Base-by-base conservation (phyloP, 129 eudicot species). In the Flaveria bidentis region DNA sequence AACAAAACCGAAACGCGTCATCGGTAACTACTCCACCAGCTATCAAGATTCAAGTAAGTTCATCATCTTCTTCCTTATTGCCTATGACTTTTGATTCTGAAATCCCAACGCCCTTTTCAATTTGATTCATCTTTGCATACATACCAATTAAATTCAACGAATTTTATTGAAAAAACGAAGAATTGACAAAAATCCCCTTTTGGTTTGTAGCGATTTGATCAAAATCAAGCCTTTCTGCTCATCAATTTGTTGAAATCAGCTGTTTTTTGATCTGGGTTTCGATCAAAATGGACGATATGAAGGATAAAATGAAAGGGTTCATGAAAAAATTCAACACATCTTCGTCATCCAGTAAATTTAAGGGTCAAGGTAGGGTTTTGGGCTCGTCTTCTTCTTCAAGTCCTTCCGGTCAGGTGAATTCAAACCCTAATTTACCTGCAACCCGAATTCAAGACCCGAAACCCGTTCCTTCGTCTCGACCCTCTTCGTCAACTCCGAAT, bases 301-400 rank as follows among this genome's bases (percentile, higher is more conserved):
- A 85, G 77, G 99, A 87, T 67, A 91, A 95, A 81, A 72, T 95
- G 73, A 91, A 95, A 80, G 99, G 93, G 1, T 95, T 95, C 81
- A 91, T 91, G 90, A 94, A 91, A 81, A 94, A 91, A 68, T 91
- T 94, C 85, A 93, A 87, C 85, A 88, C 68, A 2, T 75, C 96
- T 51, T 87, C 98, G 15, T 83, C 96, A 28, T 89, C 96, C 3
- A 88, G 90, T 71, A 89, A 87, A 89, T 94, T 95, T 82, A 89
- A 87, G 80, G 96, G 97, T 51, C 97, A 84, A 77, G 96, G 92
- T 61, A 83, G 92, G 82, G 94, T 91, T 12, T 82, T 95, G 71
- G 99, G 99, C 11, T 85, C 88, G 14, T 88, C 94, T 3, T 81
- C 90, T 14, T 74, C 97, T 39, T 85, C 96, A 44, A 65, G 71